Evolutionary conservation across 345 rosid species (phyloP).

Genomic region (Nephelium lappaceum): DNA sequence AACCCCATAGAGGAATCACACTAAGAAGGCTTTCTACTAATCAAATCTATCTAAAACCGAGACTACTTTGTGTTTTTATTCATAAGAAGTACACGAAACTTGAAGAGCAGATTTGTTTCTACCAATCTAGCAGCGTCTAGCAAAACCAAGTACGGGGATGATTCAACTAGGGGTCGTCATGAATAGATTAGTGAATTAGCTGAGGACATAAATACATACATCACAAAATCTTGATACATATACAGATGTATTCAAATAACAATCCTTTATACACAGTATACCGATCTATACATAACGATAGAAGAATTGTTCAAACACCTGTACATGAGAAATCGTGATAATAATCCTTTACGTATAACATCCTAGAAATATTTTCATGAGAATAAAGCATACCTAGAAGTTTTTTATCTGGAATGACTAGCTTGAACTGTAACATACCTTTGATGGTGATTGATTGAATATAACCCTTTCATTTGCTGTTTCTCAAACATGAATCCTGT

Average conservation of each 20-base stretch:
- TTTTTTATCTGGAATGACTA: neutral
- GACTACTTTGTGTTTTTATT: neutral
- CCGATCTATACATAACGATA: too few relatives aligned
- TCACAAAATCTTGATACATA: neutral
- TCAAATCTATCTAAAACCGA: neutral
- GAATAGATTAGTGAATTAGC: neutral
- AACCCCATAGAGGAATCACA: neutral
- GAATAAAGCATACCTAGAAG: neutral
- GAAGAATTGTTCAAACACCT: too few relatives aligned
- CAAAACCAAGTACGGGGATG: neutral
- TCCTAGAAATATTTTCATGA: neutral
- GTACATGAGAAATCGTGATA: too few relatives aligned
- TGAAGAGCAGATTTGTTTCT: too few relatives aligned
- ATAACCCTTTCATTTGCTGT: conserved; percentile 84
- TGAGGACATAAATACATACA: neutral
- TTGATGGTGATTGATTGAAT: conserved; percentile 86
- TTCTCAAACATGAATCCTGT: conserved; percentile 97
- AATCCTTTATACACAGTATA: too few relatives aligned
- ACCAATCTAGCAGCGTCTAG: too few relatives aligned
- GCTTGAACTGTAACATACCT: conserved; percentile 49
- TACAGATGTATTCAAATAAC: too few relatives aligned
- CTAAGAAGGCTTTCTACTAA: neutral
- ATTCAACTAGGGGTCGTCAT: neutral
- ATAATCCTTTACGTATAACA: neutral
- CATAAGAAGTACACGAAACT: neutral